Conservation (phyloP, 2,329 filamentous ascomycete species). For the Nothopassalora personata region DNA sequence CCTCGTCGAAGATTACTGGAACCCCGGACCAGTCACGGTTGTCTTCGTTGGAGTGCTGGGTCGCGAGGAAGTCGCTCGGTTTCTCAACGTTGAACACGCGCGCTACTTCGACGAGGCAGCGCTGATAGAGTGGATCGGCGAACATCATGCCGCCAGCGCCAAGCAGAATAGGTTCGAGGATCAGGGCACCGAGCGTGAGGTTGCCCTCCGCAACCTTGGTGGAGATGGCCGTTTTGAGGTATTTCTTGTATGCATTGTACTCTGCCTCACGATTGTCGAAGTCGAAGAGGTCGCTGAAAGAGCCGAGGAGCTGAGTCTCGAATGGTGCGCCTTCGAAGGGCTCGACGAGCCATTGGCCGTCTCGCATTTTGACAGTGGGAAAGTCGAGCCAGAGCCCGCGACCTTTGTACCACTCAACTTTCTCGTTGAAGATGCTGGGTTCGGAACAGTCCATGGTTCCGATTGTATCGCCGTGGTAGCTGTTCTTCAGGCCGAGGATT, state of each 20-base stretch:
- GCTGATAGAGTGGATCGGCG: slow-evolving; percentile 78
- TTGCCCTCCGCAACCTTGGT: slow-evolving; percentile 44
- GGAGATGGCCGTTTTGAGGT: slow-evolving; percentile 45
- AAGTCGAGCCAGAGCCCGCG: slow-evolving; percentile 77
- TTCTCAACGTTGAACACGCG: slow-evolving; percentile 37
- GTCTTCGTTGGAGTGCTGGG: slow-evolving; percentile 7
- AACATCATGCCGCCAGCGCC: slow-evolving; percentile 82
- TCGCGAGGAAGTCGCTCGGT: background rate
- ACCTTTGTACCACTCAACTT: slow-evolving; percentile 79
- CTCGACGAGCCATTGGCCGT: slow-evolving; percentile 62
- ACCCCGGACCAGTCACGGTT: slow-evolving; percentile 61
- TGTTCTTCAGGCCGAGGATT: slow-evolving; percentile 69
- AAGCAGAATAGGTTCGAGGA: slow-evolving; percentile 74
- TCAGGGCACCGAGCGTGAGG: slow-evolving; percentile 67
- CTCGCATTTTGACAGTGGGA: slow-evolving; percentile 61
- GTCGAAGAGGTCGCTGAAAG: slow-evolving; percentile 57
- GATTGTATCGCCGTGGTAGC: slow-evolving; percentile 84
- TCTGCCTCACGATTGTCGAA: slow-evolving; percentile 33
- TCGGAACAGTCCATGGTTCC: slow-evolving; percentile 83
- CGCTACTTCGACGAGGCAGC: slow-evolving; percentile 61
- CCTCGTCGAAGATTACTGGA: slow-evolving; percentile 77
- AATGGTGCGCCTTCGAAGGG: slow-evolving; percentile 42
- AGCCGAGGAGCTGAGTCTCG: slow-evolving; percentile 39
- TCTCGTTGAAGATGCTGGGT: slow-evolving; percentile 70
- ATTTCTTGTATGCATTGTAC: slow-evolving; percentile 19